Evolutionary conservation across 805 yeast species (phyloP), one percentile per base, ranked within the genome.

Genomic region (Cyberlindnera maclurae): DNA sequence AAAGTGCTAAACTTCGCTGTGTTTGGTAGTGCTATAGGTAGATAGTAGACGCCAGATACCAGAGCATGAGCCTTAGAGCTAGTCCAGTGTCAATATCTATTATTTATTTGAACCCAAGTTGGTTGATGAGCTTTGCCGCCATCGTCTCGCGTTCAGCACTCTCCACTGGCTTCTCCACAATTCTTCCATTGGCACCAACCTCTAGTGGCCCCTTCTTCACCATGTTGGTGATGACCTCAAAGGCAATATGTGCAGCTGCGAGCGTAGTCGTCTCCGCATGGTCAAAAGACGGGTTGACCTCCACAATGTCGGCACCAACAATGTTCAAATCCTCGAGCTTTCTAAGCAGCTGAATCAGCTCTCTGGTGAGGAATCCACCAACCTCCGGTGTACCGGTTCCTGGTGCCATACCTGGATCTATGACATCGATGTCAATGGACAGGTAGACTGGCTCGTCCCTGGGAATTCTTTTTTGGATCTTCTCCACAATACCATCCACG

Each of bases 201-300:
- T 44, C 48, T 33, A 57, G 31, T 31, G 62, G 63, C 10, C 76
- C 80, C 48, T 69, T 75, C 54, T 79, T 75, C 12, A 82, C 24
- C 61, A 70, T 62, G 35, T 68, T 50, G 7, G 68, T 61, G 40
- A 70, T 58, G 33, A 70, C 55, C 13, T 68, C 66, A 47, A 73
- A 79, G 33, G 73, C 75, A 35, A 77, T 75, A 42, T 77, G 80
- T 3, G 82, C 77, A 3, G 82, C 87, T 3, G 80, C 78, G 43
- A 78, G 59, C 12, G 79, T 71, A 4, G 87, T 79, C 41, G 71
- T 67, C 45, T 73, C 84, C 17, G 78, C 83, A n/a, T 77, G 35
- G 47, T 79, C 82, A 45, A 62, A 79, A 2, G 83, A 77, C 3
- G 86, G 85, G 29, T 75, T 62, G 33, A 71, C 77, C 45, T 71